Conservation (phyloP, 2,329 filamentous ascomycete genomes). For the Sordariomycetes sp. region DNA sequence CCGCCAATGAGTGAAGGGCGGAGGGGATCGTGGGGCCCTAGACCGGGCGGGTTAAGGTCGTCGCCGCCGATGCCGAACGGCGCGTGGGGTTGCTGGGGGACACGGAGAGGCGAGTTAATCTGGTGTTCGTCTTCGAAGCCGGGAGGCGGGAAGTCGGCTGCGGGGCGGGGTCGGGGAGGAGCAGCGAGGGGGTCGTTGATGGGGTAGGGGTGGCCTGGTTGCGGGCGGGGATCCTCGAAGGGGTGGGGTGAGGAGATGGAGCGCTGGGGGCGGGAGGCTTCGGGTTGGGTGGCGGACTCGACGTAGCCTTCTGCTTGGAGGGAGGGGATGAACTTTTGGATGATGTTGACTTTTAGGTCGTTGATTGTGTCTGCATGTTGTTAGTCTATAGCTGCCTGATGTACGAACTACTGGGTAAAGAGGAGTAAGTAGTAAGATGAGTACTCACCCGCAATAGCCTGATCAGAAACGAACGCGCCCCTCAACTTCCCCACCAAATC, state of each 20-base stretch:
- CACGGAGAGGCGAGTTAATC: constrained; percentile 52
- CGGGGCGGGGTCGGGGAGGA: constrained; percentile 38
- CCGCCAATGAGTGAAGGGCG: constrained; percentile 49
- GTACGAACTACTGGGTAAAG: neutral
- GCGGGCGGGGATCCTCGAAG: constrained; percentile 41
- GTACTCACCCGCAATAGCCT: constrained; percentile 43
- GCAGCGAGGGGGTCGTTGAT: constrained; percentile 49
- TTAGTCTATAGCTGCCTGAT: neutral
- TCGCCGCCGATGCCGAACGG: constrained; percentile 67
- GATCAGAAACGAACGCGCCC: constrained; percentile 60
- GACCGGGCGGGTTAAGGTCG: constrained; percentile 74
- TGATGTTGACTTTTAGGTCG: constrained; percentile 63
- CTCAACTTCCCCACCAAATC: constrained; percentile 34
- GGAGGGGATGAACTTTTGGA: constrained; percentile 72
- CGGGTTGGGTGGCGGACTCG: neutral
- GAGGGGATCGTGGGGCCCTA: constrained; percentile 77
- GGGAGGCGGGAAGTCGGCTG: constrained; percentile 68
- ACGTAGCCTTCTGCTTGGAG: constrained; percentile 70
- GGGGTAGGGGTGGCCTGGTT: constrained; percentile 56
- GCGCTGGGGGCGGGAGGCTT: neutral
- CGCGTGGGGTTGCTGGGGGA: constrained; percentile 28
- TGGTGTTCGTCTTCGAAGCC: constrained; percentile 92
- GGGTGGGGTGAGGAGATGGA: constrained; percentile 35
- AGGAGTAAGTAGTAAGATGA: neutral
- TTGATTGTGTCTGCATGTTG: constrained; percentile 43